These are phyloP conservation scores for Teratosphaeria zuluensis DNA, from an alignment of 2,329 filamentous ascomycete genomes.

Conservation along the genomic window DNA sequence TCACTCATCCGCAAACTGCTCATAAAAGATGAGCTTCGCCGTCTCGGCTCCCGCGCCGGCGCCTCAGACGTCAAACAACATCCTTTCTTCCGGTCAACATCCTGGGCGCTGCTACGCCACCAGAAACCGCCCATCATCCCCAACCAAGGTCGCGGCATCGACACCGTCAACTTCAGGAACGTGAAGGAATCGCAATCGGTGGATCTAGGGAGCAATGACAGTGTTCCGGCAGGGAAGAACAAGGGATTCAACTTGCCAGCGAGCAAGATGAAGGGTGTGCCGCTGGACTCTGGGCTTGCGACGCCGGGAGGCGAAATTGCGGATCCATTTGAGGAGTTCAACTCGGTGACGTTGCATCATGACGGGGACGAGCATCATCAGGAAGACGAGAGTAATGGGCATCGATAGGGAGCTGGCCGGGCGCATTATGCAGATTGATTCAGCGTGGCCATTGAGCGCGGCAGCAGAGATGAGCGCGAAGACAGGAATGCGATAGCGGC, in stretches of 20 bases:
- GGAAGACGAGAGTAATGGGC: constrained; percentile 11
- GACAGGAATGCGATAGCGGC: not conserved
- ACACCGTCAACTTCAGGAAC: constrained; percentile 94
- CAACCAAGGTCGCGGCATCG: constrained; percentile 77
- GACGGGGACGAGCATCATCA: constrained; percentile 59
- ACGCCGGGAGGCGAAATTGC: constrained; percentile 73
- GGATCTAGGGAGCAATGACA: constrained; percentile 50
- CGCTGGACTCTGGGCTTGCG: constrained; percentile 72
- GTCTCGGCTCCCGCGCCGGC: constrained; percentile 84
- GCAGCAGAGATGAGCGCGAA: not conserved
- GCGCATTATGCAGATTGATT: not conserved
- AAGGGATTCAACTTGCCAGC: constrained; percentile 27
- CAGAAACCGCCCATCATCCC: constrained; percentile 97
- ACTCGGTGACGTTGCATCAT: constrained; percentile 93
- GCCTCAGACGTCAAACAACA: constrained; percentile 95
- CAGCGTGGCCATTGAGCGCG: not conserved
- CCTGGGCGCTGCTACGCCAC: constrained; percentile 94
- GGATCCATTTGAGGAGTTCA: constrained; percentile 98
- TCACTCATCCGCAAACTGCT: constrained; percentile 90
- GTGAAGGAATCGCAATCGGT: constrained; percentile 96
- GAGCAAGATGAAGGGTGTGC: constrained; percentile 60
- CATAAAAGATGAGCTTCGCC: constrained; percentile 94
- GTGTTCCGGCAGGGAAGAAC: constrained; percentile 23
- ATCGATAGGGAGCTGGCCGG: constrained; percentile 10
- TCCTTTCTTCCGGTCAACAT: constrained; percentile 89